These are phyloP conservation scores for Pachysandra terminalis DNA, from an alignment of 164 flowering plant genomes.

Conservation along the genomic window DNA sequence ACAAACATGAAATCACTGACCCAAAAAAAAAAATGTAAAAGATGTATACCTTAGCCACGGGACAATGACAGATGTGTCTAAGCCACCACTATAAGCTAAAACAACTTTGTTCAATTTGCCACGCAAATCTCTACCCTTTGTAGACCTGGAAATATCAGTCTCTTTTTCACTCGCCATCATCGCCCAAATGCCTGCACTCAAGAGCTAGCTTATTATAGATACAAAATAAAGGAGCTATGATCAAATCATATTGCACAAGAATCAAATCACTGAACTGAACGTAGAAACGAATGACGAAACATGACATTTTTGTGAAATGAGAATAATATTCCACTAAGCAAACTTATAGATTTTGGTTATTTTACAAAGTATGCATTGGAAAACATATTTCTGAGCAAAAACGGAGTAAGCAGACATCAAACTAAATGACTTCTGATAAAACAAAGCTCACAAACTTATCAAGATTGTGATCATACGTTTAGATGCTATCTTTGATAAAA, in stretches of 20 bases:
- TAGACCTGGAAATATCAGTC: slow-evolving; percentile 22
- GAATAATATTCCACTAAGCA: too few relatives aligned
- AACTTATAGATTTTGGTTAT: too few relatives aligned
- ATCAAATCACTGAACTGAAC: too few relatives aligned
- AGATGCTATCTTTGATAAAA: too few relatives aligned
- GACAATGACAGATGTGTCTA: slow-evolving; percentile 96
- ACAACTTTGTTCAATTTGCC: slow-evolving; percentile 90
- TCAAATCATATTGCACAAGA: not conserved
- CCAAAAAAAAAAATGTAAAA: not conserved
- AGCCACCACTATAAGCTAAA: slow-evolving; percentile 94
- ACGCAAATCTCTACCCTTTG: slow-evolving; percentile 41
- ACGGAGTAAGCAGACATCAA: too few relatives aligned
- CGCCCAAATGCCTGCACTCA: slow-evolving; percentile 47
- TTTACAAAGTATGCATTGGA: too few relatives aligned
- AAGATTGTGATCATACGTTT: too few relatives aligned
- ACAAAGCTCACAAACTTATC: too few relatives aligned
- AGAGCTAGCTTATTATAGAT: not conserved
- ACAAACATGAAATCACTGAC: not conserved
- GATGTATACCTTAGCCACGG: slow-evolving; percentile 85
- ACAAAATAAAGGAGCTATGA: not conserved
- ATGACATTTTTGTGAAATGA: too few relatives aligned
- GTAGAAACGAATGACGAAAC: too few relatives aligned
- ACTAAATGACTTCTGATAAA: too few relatives aligned
- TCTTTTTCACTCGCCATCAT: slow-evolving; percentile 39
- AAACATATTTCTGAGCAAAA: too few relatives aligned